phyloP scores from a whole-genome alignment of 2,329 filamentous ascomycete species.

The Beauveria sp. region DNA sequence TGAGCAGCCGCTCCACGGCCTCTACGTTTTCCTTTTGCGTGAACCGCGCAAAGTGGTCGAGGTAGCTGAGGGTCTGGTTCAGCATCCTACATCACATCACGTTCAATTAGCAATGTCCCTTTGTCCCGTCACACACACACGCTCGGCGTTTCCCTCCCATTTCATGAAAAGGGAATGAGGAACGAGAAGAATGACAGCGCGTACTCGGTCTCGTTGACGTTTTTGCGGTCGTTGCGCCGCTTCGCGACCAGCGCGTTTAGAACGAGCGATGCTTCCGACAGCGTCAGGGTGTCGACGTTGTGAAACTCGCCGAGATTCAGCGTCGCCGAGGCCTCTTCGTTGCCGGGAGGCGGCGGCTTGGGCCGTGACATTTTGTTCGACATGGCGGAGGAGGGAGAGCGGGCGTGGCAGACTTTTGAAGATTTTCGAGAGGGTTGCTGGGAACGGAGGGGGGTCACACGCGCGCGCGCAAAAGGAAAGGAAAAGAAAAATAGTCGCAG shows the following conservation, averaged over 20 bases:
- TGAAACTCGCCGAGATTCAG: slow-evolving; percentile 92
- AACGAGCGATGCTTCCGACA: slow-evolving; percentile 86
- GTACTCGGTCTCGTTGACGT: slow-evolving; percentile 77
- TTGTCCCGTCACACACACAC: background rate
- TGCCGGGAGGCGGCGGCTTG: slow-evolving; percentile 63
- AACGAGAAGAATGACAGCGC: slow-evolving; percentile 23
- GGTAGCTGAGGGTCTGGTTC: slow-evolving; percentile 82
- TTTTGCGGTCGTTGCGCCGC: slow-evolving; percentile 70
- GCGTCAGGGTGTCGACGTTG: slow-evolving; percentile 80
- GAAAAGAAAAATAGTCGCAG: background rate
- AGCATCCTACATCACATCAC: slow-evolving; percentile 50
- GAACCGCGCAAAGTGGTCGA: slow-evolving; percentile 92
- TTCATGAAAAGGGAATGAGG: background rate
- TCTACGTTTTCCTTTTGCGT: slow-evolving; percentile 92
- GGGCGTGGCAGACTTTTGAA: background rate
- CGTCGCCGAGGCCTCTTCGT: slow-evolving; percentile 77
- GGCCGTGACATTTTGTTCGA: slow-evolving; percentile 52
- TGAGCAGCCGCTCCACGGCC: slow-evolving; percentile 82
- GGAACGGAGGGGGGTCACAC: background rate
- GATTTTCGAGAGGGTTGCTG: background rate
- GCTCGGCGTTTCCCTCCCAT: background rate
- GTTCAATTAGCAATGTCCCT: slow-evolving; percentile 3
- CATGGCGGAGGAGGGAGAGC: slow-evolving; percentile 15
- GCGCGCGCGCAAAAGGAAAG: background rate
- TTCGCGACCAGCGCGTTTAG: slow-evolving; percentile 84